Evolutionary conservation across 2,329 filamentous ascomycete species (phyloP).

Genomic region (Eutypella sp.): DNA sequence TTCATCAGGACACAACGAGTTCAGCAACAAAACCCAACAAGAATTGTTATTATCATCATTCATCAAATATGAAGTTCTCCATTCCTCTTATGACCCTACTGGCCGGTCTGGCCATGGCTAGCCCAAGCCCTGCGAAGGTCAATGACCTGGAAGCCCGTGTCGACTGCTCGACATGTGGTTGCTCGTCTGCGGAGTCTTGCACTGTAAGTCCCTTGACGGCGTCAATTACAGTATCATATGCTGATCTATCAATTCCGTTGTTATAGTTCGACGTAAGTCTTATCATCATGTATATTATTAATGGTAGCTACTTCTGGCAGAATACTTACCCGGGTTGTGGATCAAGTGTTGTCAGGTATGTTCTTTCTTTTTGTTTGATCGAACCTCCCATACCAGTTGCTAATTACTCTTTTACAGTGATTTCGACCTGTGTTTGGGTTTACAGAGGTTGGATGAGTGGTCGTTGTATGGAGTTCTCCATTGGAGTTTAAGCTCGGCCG

Average conservation of each 20-base stretch:
- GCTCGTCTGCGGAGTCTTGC: conserved; percentile 11
- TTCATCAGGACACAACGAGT: not conserved
- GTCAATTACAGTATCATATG: not conserved
- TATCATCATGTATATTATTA: not conserved
- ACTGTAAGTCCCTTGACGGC: conserved; percentile 1
- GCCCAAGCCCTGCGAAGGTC: conserved; percentile 4
- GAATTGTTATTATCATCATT: not conserved
- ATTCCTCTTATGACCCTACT: conserved; percentile 6
- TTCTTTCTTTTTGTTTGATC: not conserved
- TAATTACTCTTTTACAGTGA: not conserved
- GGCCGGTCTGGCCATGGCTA: conserved; percentile 6
- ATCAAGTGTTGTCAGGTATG: conserved; percentile 4
- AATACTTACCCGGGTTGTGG: conserved; percentile 1
- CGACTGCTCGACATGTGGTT: conserved; percentile 7
- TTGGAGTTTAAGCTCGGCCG: conserved; percentile 7
- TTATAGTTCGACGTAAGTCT: conserved; percentile 1
- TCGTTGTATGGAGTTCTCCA: conserved; percentile 7
- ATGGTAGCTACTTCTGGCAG: not conserved
- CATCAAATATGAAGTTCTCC: conserved; percentile 9
- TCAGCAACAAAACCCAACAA: not conserved
- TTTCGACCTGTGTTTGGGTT: not conserved
- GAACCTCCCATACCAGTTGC: too few species aligned
- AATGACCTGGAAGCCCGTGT: conserved; percentile 6
- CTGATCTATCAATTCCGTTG: not conserved
- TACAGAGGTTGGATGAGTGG: not conserved